Evolutionary conservation across 306 rosid genomes (phyloP), one percentile per base, ranked within the genome.

Genomic region (Boehmeria nivea): DNA sequence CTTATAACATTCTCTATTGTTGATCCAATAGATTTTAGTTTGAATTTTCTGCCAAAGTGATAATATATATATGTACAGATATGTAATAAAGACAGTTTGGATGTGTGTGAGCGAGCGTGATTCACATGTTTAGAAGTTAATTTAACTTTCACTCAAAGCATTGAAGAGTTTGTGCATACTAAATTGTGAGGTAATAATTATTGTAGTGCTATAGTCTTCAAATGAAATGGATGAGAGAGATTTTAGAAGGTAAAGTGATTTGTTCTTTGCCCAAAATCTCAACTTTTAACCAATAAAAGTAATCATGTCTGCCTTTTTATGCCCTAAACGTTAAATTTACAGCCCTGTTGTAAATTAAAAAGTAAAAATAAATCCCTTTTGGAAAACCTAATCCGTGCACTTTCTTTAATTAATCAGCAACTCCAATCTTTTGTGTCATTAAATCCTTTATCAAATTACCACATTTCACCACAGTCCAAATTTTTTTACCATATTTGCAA

Each of bases 41-140:
- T 54, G 4, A 54, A 33, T 15, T 56, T 36, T 37, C 2, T 36
- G 59, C 59, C 43, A 33, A 19, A 51, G 21, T 51, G 27, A 36
- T 51, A 16, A 51, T 14, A 16, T 25, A 19, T 28, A 14, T 23
- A 16, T 15, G 34, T 24, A 51, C n/a, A n/a, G n/a, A n/a, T n/a
- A n/a, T n/a, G n/a, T n/a, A n/a, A n/a, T n/a, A n/a, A n/a, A n/a
- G n/a, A n/a, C n/a, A n/a, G n/a, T n/a, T n/a, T n/a, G n/a, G n/a
- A n/a, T n/a, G n/a, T n/a, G n/a, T n/a, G n/a, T n/a, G n/a, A n/a
- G n/a, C n/a, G n/a, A n/a, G n/a, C 37, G 37, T 25, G 34, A 36
- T 51, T 51, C 56, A 25, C 56, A 25, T 51, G 22, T 18, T 51
- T n/a, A n/a, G n/a, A n/a, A n/a, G n/a, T 51, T 15, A 27, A 51